These are phyloP conservation scores for Cladosporium sp. DNA, from an alignment of 2,329 filamentous ascomycete genomes.

Conservation along the genomic window DNA sequence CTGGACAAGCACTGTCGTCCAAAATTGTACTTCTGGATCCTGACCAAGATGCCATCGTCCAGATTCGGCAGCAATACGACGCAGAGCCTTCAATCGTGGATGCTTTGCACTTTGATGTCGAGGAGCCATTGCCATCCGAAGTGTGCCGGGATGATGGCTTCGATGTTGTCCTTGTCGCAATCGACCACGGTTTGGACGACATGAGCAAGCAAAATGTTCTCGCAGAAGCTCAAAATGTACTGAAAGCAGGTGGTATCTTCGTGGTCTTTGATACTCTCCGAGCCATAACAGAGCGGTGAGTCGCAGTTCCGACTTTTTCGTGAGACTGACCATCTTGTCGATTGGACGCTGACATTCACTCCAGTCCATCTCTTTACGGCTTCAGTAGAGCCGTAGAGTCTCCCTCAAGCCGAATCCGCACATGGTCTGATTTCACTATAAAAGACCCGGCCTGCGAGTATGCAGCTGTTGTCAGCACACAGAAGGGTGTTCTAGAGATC, in stretches of 20 bases:
- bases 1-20: not conserved
- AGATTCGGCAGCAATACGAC: not conserved
- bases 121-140: not conserved
- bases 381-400: not conserved
- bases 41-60: not conserved
- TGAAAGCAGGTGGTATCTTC: not conserved
- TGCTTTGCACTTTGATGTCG: not conserved
- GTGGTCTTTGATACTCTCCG: not conserved
- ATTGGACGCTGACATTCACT: not conserved
- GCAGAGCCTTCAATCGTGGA: not conserved
- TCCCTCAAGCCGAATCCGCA: not conserved
- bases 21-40: not conserved
- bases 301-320: not conserved
- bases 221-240: not conserved
- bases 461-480: not conserved
- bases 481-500: not conserved
- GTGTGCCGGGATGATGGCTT: not conserved
- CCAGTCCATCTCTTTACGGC: not conserved
- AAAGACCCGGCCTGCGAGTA: not conserved
- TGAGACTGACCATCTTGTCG: too few species aligned
- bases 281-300: not conserved
- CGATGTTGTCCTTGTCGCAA: not conserved
- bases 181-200: not conserved
- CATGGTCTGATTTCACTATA: not conserved
- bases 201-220: not conserved